These are phyloP conservation scores for Trichoderma cornu-damae DNA, from an alignment of 2,329 filamentous ascomycete species.

Conservation along the genomic window DNA sequence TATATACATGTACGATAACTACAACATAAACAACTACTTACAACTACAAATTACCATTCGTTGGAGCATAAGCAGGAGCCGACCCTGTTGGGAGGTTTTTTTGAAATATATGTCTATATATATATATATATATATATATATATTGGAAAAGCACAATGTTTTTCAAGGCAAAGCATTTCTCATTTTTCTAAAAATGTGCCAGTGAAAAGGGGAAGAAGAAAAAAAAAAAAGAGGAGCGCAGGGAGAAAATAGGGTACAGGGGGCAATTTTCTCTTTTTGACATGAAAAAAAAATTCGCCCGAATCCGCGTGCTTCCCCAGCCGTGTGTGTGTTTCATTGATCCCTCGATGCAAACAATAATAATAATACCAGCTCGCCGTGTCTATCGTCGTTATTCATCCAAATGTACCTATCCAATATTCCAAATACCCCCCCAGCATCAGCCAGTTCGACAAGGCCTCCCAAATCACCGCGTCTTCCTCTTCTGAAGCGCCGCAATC, in stretches of 20 bases:
- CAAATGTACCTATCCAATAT: neutral
- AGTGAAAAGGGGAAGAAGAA: neutral
- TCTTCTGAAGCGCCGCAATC: constrained; percentile 37
- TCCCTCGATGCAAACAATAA: neutral
- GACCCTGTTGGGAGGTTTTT: neutral
- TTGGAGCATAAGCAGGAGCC: neutral
- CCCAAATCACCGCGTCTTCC: constrained; percentile 21
- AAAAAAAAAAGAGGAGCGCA: too few relatives aligned
- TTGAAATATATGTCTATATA: neutral
- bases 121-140: too few relatives aligned
- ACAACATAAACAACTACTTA: too few relatives aligned
- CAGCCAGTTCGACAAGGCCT: too few relatives aligned
- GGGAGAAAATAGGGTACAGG: too few relatives aligned
- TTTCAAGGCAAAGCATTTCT: too few relatives aligned
- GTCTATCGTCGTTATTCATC: neutral
- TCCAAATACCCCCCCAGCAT: neutral
- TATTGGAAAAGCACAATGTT: too few relatives aligned
- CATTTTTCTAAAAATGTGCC: neutral
- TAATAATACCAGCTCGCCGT: neutral
- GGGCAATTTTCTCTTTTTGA: too few relatives aligned
- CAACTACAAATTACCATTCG: too few relatives aligned
- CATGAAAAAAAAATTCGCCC: too few relatives aligned
- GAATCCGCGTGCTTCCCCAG: neutral
- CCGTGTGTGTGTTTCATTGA: too few relatives aligned
- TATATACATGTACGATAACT: neutral